These are phyloP conservation scores for Mortierella sp. DNA, from an alignment of 371 early-diverging fungal species.

Conservation along the genomic window DNA sequence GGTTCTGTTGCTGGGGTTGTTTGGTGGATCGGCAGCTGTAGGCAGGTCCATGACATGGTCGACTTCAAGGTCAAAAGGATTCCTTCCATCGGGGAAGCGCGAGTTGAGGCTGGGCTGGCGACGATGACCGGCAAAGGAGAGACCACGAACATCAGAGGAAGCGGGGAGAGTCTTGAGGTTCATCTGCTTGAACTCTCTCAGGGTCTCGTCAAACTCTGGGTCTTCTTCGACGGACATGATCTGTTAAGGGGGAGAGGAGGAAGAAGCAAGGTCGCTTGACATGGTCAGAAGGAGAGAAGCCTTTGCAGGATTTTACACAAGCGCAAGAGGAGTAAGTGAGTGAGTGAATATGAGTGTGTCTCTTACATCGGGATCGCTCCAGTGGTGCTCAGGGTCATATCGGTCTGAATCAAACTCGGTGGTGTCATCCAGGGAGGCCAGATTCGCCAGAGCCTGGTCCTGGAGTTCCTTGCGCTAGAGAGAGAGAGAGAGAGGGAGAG, in stretches of 20 bases:
- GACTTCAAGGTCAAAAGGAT: conserved; percentile 33
- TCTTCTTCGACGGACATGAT: conserved; percentile 16
- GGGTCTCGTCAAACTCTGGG: conserved; percentile 23
- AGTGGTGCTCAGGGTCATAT: conserved; percentile 3
- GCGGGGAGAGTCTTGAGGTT: conserved; percentile 2
- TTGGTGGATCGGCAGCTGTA: conserved; percentile 9
- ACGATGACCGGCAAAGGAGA: not conserved
- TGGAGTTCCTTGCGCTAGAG: not conserved
- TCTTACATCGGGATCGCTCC: conserved; percentile 24
- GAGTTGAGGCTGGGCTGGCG: not conserved
- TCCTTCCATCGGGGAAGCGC: conserved; percentile 34
- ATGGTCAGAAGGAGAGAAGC: too few species aligned
- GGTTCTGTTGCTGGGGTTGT: conserved; percentile 18
- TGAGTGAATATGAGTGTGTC: not conserved
- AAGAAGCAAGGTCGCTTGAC: not conserved
- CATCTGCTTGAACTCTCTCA: conserved; percentile 15
- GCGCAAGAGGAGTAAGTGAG: not conserved
- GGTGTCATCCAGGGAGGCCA: too few species aligned
- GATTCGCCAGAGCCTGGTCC: too few species aligned
- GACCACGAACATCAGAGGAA: conserved; percentile 15
- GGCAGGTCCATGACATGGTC: conserved; percentile 29
- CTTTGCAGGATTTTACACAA: not conserved
- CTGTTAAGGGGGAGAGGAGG: not conserved
- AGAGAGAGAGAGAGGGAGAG: not conserved
- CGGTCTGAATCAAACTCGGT: too few species aligned